Percentiles rank a stretch among this genome's conserved stretches.
Conservation (phyloP, 176 grass and related monocot species). For the Carex scoparia region DNA sequence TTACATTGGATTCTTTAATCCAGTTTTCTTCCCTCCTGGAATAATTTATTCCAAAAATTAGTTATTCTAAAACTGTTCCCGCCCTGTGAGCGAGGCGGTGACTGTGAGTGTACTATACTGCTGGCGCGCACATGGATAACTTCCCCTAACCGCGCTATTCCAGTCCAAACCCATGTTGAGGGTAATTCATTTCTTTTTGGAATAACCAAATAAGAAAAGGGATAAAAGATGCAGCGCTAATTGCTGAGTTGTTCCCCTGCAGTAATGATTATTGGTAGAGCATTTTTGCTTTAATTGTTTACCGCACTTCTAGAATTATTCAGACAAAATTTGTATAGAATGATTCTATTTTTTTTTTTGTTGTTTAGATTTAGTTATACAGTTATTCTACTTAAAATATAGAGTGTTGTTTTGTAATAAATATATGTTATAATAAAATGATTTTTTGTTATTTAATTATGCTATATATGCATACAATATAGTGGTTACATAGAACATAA, state of each 20-base stretch:
- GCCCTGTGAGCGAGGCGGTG: background rate
- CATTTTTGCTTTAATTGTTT: background rate
- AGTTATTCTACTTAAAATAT: background rate
- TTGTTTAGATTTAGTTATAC: background rate
- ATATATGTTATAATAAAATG: no score
- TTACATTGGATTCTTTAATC: background rate
- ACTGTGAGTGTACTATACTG: background rate
- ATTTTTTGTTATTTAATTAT: background rate
- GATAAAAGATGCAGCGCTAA: background rate
- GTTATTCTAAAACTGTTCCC: background rate
- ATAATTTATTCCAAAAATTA: background rate
- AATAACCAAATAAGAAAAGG: background rate
- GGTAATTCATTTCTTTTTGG: background rate
- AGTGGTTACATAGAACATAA: background rate
- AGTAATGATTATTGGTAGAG: background rate
- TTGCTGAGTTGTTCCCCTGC: background rate
- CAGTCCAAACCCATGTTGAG: background rate
- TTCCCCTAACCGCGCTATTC: background rate
- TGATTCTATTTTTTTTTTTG: background rate
- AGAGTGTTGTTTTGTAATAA: no score
- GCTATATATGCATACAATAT: background rate
- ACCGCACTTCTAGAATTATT: background rate
- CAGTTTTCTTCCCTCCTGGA: background rate
- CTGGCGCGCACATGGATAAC: conserved; percentile 12
- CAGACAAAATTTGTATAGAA: background rate